Base-by-base conservation (phyloP, 2,329 filamentous ascomycete genomes). In the Aspergillus ruber region DNA sequence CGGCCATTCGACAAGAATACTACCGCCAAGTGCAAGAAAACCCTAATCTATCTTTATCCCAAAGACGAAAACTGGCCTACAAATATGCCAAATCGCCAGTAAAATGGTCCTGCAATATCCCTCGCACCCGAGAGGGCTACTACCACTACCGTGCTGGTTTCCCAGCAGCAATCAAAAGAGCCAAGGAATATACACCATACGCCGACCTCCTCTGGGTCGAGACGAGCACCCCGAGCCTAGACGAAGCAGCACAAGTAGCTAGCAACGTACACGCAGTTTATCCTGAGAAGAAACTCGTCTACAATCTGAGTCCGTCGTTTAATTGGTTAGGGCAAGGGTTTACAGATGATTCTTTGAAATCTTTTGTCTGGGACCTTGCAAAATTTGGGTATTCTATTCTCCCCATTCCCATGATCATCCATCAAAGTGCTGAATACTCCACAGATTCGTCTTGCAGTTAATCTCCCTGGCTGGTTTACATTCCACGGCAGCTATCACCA, bases 281-380 rank as follows among this genome's bases (percentile, higher is more conserved):
- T 59, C 88, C 90, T 0, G 83, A 81, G 50, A 97, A 97, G 78
- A 86, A 88, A 29, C 80, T 98, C 20, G 91, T 97, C 0, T 98
- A 98, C 74, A 98, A 98, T 72, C 79, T 98, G 1, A 90, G 85
- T 3, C 93, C 93, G 1, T 95, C 88, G 7, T 98, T 98, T 79
- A 97, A 98, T 76, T 98, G 93, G 93, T 93, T 94, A 82, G 83
- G 83, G 8, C 90, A 97, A 65, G 93, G 91, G 23, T 98, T 97
- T 71, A 85, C 80, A 3, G 82, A 90, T 54, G 83, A 82, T 51
- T 85, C 85, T 4, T 78, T 98, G 47, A 89, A 86, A 72, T 89
- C 82, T 6, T 98, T 98, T 69, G 86, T 98, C 59, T 97, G 91
- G 91, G 91, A 97, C 67, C 82, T 98, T 55, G 93, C 90, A 6